Base-by-base conservation (phyloP, 176 grass and related monocot species). In the Juncus effusus region DNA sequence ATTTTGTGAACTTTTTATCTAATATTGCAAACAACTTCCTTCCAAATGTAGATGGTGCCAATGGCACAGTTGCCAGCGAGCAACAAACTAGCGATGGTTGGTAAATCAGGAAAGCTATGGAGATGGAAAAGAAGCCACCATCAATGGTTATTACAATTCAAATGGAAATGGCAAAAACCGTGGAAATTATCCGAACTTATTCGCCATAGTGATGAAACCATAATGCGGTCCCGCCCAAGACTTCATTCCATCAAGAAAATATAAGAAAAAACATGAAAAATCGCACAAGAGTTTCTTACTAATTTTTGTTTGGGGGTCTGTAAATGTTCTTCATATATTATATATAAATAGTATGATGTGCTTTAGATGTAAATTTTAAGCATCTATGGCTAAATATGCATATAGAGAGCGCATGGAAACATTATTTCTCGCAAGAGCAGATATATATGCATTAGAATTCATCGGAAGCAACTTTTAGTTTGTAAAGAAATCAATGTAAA, bases 101-200 rank as follows among this genome's bases (percentile, higher is more conserved):
- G 80, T 36, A 83, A 99, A 76, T 87, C 85, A 61, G 95, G 95
- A 73, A 99, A 94, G 39, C 81, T 99, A 10, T 99, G 95, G 95
- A 82, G 95, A 81, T 99, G 95, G 95, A 93, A 94, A 85, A 90
- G 95, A 69, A 99, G 95, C 56, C 95, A 99, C 45, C 95, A 94
- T 70, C 89, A 94, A 60, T 99, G 95, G 95, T 67, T 99, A 59
- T 54, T 99, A 16, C 89, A 99, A 62, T 99, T 99, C 76, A 99
- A 99, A 66, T 99, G 95, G 95, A 99, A 94, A 62, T 99, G 95
- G 95, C 95, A 99, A 73, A 99, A 99, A 65, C 95, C 95, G 0
- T 99, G 95, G 95, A 93, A 82, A 79, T 76, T 99, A 59, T 99
- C 95, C 5, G 89, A 93, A 50, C 81, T 82, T 70, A 99, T 99